phyloP scores from a whole-genome alignment of 345 rosid genomes.

The Stellera chamaejasme region DNA sequence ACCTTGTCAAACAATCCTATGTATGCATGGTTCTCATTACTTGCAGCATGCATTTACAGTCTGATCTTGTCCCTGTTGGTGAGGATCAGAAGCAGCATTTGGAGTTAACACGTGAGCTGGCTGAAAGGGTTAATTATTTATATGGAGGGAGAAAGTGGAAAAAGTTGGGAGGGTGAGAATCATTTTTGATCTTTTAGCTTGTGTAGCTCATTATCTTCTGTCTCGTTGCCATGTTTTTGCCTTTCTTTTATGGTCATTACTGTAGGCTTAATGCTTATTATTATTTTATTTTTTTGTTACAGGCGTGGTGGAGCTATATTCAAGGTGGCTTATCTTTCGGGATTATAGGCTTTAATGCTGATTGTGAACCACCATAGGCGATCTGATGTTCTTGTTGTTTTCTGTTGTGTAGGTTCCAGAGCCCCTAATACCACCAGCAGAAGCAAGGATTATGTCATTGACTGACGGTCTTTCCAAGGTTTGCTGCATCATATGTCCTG shows the following conservation, averaged over 20 bases:
- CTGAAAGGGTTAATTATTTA: conserved; percentile 66
- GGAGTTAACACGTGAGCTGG: conserved; percentile 83
- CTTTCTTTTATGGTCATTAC: background rate
- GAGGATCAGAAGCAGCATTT: conserved; percentile 97
- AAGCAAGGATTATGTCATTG: conserved; percentile 90
- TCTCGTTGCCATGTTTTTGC: background rate
- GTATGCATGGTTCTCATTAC: conserved; percentile 29
- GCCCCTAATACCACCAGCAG: conserved; percentile 79
- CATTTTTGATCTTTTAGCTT: conserved; percentile 1
- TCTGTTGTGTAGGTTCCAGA: conserved; percentile 61
- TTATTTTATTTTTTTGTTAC: conserved; percentile 24
- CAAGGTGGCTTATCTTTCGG: conserved; percentile 45
- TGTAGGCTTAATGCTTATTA: conserved; percentile 12
- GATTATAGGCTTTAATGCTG: conserved; percentile 14
- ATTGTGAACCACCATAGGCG: conserved; percentile 8
- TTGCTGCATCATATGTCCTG: conserved; percentile 6
- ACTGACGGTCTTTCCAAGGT: conserved; percentile 94
- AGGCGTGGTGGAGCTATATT: conserved; percentile 77
- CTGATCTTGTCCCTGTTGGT: conserved; percentile 94
- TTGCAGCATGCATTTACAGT: conserved; percentile 50
- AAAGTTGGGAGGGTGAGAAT: conserved; percentile 79
- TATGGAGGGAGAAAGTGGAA: conserved; percentile 99
- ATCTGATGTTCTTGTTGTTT: conserved; percentile 11
- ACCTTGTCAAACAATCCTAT: conserved; percentile 16
- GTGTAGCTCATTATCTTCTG: background rate